Evolutionary conservation across 495 filamentous ascomycete genomes (phyloP), one percentile per base, ranked within the genome.

Genomic region (Aspergillus taichungensis): DNA sequence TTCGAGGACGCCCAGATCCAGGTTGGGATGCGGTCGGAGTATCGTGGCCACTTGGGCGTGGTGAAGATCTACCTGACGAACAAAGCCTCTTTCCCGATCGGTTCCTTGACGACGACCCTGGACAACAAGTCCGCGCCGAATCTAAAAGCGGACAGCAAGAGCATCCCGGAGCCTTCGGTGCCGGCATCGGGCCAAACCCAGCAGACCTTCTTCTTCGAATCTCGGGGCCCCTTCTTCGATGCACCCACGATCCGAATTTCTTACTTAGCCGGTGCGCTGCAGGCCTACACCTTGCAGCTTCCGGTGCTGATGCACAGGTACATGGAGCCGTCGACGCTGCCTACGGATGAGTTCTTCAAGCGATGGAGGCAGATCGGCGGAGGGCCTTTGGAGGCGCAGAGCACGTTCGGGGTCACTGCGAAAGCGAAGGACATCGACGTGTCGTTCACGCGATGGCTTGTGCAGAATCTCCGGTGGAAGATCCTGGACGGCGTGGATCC

Each of bases 291-390:
- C 0, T 74, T 99, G 10, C 88, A 89, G 60, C 75, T 99, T 3
- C 94, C 94, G 0, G 79, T 99, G 4, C 68, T 86, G 3, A 78
- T 88, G 46, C 90, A 95, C 58, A 94, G 96, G 52, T 99, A 92
- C 66, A 95, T 97, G 89, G 89, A 95, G 46, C 79, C 85, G 0
- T 90, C 94, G 0, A 77, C 85, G 33, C 64, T 99, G 32, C 75
- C 75, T 7, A 80, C 80, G 0, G 92, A 96, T 39, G 92, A 97
- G 49, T 99, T 97, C 67, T 99, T 99, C 72, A 96, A 92, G 71
- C 75, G 94, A 13, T 99, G 94, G 94, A 87, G 92, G 64, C 94
- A 99, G 63, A 97, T 99, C 55, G 94, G 94, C 12, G 88, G 85
- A 6, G 74, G 74, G 2, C 85, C 89, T 6, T 74, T 94, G 8